Base-by-base conservation (phyloP, 2,329 filamentous ascomycete species). In the Teratosphaeriaceae sp. region DNA sequence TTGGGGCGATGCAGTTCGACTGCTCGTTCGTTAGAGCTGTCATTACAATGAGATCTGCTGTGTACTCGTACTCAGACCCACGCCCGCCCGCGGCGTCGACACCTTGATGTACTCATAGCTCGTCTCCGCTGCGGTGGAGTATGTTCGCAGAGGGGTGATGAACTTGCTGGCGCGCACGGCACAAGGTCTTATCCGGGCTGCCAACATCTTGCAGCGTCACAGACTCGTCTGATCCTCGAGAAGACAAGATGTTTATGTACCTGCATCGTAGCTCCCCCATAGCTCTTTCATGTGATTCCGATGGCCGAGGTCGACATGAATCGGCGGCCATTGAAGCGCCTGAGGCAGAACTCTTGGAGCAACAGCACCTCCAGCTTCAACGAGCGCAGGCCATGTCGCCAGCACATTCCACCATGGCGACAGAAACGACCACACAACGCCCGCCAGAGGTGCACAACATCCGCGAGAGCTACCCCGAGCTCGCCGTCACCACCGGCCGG, bases 1-100 rank as follows among this genome's bases (percentile, higher is more conserved):
- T 94, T 95, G 50, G 92, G 92, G 34, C 92, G 85, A 75, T 94
- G 88, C 52, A 98, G 74, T 12, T 88, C 92, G 60, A 97, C 90
- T 96, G 55, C 3, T 43, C 34, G n/a, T 13, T 29, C 30, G n/a
- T 45, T 38, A 44, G 40, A 16, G 2, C n/a, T n/a, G n/a, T n/a
- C 22, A 3, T 26, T 13, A 48, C 48, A 19, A 24, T 33, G n/a
- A 15, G 11, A 7, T 33, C 9, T 16, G 9, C 11, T 6, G 22
- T 18, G n/a, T 5, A 15, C 15, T 52, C 71, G 50, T 75, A 95
- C 90, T 85, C 70, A 95, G 78, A 2, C 86, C 87, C 45, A 98
- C 89, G 39, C 89, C 88, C n/a, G 86, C 84, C 65, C 84, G 85
- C 8, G 90, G 90, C 53, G 79, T 80, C 15, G 86, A 88, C 39